These are phyloP conservation scores for Alternaria sp. DNA, from an alignment of 2,329 filamentous ascomycete species.

Conservation along the genomic window DNA sequence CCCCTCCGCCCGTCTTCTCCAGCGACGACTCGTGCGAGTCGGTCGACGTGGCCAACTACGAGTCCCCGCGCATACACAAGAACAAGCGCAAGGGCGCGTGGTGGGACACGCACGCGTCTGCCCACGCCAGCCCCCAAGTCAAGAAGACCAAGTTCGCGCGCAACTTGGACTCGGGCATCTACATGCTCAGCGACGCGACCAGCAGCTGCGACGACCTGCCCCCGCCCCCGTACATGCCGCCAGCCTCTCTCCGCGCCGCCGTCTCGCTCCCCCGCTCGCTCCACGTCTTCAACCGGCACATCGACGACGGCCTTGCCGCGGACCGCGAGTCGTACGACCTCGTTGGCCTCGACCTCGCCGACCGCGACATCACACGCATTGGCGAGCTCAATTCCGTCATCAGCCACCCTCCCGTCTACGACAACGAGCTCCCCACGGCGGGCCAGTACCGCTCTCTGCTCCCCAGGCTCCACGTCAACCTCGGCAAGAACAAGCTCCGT, in stretches of 20 bases:
- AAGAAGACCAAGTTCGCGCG: slow-evolving; percentile 39
- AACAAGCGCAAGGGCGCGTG: slow-evolving; percentile 42
- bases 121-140: slow-evolving; percentile 18
- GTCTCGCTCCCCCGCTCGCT: neutral
- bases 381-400: slow-evolving; percentile 35
- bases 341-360: slow-evolving; percentile 14
- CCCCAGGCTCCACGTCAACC: slow-evolving; percentile 31
- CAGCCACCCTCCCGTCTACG: slow-evolving; percentile 27
- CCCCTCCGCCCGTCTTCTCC: slow-evolving; percentile 42
- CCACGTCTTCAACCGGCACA: slow-evolving; percentile 13
- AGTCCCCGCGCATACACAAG: slow-evolving; percentile 40
- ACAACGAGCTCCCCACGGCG: slow-evolving; percentile 32
- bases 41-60: slow-evolving; percentile 39
- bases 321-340: slow-evolving; percentile 28
- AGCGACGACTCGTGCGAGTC: slow-evolving; percentile 39
- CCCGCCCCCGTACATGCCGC: slow-evolving; percentile 18
- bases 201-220: slow-evolving; percentile 21
- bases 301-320: slow-evolving; percentile 21
- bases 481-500: slow-evolving; percentile 28
- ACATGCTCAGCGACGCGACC: slow-evolving; percentile 38
- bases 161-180: slow-evolving; percentile 42
- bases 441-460: slow-evolving; percentile 40
- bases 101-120: slow-evolving; percentile 31
- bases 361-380: slow-evolving; percentile 34
- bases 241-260: neutral